Evolutionary conservation across 1,284 basidiomycete species (phyloP).

Genomic region (Trichosporon inkin): DNA sequence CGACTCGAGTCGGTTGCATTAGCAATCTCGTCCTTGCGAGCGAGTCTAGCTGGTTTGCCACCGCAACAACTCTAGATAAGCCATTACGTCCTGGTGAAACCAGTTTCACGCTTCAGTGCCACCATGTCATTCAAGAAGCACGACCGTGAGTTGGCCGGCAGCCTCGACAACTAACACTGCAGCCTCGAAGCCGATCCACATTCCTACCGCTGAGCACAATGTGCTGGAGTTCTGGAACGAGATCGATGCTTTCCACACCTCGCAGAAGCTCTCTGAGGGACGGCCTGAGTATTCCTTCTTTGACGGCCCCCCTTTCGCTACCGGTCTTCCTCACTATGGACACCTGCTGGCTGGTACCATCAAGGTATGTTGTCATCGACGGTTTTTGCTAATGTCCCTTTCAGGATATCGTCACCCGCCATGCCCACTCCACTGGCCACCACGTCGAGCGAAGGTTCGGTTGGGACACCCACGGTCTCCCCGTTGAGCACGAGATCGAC

Average conservation of each 20-base stretch:
- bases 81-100: not conserved
- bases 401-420: conserved; percentile 92
- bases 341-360: conserved; percentile 79
- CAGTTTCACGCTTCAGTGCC: conserved; percentile 1
- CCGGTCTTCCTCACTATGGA: conserved; percentile 94
- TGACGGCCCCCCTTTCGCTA: conserved; percentile 97
- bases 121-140: conserved; percentile 66
- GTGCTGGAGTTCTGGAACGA: conserved; percentile 90
- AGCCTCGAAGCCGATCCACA: conserved; percentile 64
- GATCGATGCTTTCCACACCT: conserved; percentile 96
- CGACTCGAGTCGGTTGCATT: not conserved
- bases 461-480: conserved; percentile 98
- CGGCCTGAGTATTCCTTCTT: conserved; percentile 88
- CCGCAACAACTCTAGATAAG: not conserved
- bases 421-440: conserved; percentile 88
- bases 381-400: not conserved
- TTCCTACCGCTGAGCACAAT: conserved; percentile 87
- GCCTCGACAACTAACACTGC: conserved; percentile 12
- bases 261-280: conserved; percentile 84
- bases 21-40: not conserved
- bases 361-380: conserved; percentile 60
- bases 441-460: conserved; percentile 95
- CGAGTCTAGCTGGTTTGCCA: not conserved
- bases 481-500: conserved; percentile 99
- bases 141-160: conserved; percentile 58